Evolutionary conservation across 768 basidiomycete species (phyloP).

Genomic region (Boletus tomentosulus): DNA sequence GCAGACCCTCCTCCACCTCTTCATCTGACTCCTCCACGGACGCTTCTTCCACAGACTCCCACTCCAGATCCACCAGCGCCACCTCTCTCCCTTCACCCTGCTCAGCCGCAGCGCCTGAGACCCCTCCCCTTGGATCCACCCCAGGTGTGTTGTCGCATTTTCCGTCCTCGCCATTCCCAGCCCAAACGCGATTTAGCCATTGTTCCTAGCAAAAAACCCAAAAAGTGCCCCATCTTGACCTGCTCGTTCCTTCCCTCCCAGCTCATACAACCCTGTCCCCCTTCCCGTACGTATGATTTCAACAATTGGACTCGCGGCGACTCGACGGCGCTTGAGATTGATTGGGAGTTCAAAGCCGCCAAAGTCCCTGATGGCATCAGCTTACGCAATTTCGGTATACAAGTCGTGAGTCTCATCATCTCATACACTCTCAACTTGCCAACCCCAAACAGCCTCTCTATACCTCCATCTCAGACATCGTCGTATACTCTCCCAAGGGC

Average conservation of each 20-base stretch:
- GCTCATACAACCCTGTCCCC: slow-evolving; percentile 32
- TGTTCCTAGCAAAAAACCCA: slow-evolving; percentile 5
- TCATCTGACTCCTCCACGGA: slow-evolving; percentile 23
- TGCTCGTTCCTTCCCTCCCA: slow-evolving; percentile 49
- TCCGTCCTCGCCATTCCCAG: not conserved
- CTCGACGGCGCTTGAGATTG: slow-evolving; percentile 18
- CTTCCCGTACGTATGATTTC: slow-evolving; percentile 17
- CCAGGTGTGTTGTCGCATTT: slow-evolving; percentile 1
- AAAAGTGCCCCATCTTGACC: slow-evolving; percentile 39
- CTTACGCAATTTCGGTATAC: slow-evolving; percentile 84
- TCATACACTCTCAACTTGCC: not conserved
- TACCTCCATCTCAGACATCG: slow-evolving; percentile 83
- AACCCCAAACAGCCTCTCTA: slow-evolving; percentile 64
- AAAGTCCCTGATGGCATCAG: slow-evolving; percentile 79
- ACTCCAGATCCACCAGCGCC: slow-evolving; percentile 22
- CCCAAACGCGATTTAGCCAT: slow-evolving; percentile 10
- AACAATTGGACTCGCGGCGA: slow-evolving; percentile 18
- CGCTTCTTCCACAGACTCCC: slow-evolving; percentile 18
- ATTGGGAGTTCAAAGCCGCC: slow-evolving; percentile 66
- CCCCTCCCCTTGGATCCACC: not conserved
- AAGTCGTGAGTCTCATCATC: slow-evolving; percentile 57
- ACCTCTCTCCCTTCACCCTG: slow-evolving; percentile 28
- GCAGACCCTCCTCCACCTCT: slow-evolving; percentile 30
- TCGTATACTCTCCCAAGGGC: slow-evolving; percentile 79
- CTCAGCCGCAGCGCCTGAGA: slow-evolving; percentile 5